phyloP scores from a whole-genome alignment of 2,329 filamentous ascomycete species.

The Sordariomycetes sp. region DNA sequence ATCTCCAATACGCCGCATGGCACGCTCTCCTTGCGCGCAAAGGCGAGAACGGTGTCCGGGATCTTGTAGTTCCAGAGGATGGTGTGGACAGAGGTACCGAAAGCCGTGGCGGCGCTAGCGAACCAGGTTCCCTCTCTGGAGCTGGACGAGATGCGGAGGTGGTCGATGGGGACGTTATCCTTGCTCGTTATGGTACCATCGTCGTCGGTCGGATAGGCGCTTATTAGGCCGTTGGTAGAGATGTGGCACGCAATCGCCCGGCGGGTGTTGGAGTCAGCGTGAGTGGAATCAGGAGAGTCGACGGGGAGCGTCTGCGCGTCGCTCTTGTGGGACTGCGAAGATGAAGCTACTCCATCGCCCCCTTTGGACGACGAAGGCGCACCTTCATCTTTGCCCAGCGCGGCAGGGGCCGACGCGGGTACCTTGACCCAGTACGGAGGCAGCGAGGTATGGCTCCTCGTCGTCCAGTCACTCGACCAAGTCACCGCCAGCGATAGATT shows the following conservation, averaged over 20 bases:
- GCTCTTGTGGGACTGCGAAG: background rate
- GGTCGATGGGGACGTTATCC: slow-evolving; percentile 30
- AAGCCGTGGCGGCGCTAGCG: slow-evolving; percentile 39
- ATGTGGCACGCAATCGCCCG: slow-evolving; percentile 33
- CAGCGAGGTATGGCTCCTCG: slow-evolving; percentile 33
- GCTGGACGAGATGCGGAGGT: slow-evolving; percentile 22
- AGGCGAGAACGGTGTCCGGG: slow-evolving; percentile 33
- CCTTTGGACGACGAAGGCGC: background rate
- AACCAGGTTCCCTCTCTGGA: slow-evolving; percentile 38
- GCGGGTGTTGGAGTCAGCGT: slow-evolving; percentile 12
- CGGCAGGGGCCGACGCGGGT: slow-evolving; percentile 16
- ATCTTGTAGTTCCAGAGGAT: slow-evolving; percentile 49
- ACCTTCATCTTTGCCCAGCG: slow-evolving; percentile 1
- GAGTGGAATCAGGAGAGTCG: slow-evolving; percentile 20
- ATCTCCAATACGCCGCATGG: slow-evolving; percentile 48
- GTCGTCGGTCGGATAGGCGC: slow-evolving; percentile 25
- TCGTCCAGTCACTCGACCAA: slow-evolving; percentile 43
- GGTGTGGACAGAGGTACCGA: slow-evolving; percentile 37
- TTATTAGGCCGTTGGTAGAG: slow-evolving; percentile 29
- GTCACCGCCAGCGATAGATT: slow-evolving; percentile 40
- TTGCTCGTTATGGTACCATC: slow-evolving; percentile 12
- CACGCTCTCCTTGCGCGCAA: slow-evolving; percentile 36
- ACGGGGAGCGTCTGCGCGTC: background rate
- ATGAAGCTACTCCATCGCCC: background rate
- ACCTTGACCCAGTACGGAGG: slow-evolving; percentile 47